A percentile compares a stretch with the other conserved stretches of the same genome.
Evolutionary conservation across 1,284 basidiomycete genomes (phyloP).

Genomic region (Austropuccinia psidii): DNA sequence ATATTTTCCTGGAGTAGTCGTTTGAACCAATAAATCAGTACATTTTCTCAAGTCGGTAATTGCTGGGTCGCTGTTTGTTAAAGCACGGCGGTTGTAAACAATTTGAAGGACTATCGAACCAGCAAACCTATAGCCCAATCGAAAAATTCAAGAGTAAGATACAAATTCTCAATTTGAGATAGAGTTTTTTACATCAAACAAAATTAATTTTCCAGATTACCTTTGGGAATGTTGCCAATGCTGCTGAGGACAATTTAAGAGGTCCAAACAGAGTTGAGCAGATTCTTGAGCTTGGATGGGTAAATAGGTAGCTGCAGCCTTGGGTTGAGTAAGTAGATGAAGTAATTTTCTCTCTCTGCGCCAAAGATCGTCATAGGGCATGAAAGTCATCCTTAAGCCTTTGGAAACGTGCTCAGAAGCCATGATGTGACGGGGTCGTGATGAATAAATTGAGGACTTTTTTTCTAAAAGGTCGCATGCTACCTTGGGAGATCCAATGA

Average conservation of each 20-base stretch:
- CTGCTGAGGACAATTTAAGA: slow-evolving; percentile 39
- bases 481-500: slow-evolving; percentile 40
- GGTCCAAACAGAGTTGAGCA: slow-evolving; percentile 42
- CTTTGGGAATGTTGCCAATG: slow-evolving; percentile 44
- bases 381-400: slow-evolving; percentile 44
- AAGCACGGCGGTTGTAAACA: slow-evolving; percentile 44
- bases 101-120: slow-evolving; percentile 46
- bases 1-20: slow-evolving; percentile 43
- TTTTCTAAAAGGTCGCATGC: slow-evolving; percentile 46
- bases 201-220: too few species aligned
- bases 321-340: slow-evolving; percentile 40
- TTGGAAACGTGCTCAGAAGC: slow-evolving; percentile 43
- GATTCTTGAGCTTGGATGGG: slow-evolving; percentile 44
- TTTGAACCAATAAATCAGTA: slow-evolving; percentile 43
- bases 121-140: slow-evolving; percentile 40
- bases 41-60: slow-evolving; percentile 42
- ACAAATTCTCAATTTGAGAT: too few species aligned
- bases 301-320: slow-evolving; percentile 41
- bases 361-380: slow-evolving; percentile 43
- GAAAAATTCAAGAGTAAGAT: not conserved
- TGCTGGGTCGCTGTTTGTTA: slow-evolving; percentile 40
- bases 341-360: slow-evolving; percentile 42
- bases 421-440: slow-evolving; percentile 44
- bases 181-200: too few species aligned
- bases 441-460: slow-evolving; percentile 43